phyloP scores from a whole-genome alignment of 257 asterid genomes.

The Forsythia suspensa region DNA sequence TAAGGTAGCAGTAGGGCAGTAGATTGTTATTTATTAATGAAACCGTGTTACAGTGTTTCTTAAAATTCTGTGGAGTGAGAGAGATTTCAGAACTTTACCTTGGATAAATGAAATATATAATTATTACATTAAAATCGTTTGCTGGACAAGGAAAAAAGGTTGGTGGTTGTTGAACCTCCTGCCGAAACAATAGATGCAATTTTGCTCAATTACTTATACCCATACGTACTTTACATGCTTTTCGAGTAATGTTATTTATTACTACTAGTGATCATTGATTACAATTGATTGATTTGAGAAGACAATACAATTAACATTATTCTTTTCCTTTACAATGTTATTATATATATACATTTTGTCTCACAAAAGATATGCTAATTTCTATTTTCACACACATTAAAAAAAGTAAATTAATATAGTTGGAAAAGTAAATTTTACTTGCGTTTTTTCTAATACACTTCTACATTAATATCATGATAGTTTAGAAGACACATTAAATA shows the following conservation, averaged over 20 bases:
- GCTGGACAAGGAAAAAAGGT: slow-evolving; percentile 40
- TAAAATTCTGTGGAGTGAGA: neutral
- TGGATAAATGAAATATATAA: slow-evolving; percentile 40
- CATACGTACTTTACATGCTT: slow-evolving; percentile 10
- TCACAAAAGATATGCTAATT: no score
- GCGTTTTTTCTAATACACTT: no score
- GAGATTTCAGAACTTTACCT: slow-evolving; percentile 36
- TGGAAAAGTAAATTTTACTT: no score
- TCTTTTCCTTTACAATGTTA: neutral
- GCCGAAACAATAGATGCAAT: slow-evolving; percentile 18
- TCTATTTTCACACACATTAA: no score
- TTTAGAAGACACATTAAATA: no score
- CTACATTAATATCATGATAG: no score
- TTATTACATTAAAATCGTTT: slow-evolving; percentile 36
- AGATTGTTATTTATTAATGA: slow-evolving; percentile 10
- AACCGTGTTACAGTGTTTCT: slow-evolving; percentile 1
- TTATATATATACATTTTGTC: no score
- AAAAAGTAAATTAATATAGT: no score
- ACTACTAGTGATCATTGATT: no score
- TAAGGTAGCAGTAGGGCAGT: neutral
- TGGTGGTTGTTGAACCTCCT: slow-evolving; percentile 90
- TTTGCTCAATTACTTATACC: slow-evolving; percentile 19
- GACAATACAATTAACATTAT: neutral
- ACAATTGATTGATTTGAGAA: no score
- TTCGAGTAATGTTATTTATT: no score